These are phyloP conservation scores for Bruguiera sexangula DNA, from an alignment of 345 rosid species.

Conservation along the genomic window DNA sequence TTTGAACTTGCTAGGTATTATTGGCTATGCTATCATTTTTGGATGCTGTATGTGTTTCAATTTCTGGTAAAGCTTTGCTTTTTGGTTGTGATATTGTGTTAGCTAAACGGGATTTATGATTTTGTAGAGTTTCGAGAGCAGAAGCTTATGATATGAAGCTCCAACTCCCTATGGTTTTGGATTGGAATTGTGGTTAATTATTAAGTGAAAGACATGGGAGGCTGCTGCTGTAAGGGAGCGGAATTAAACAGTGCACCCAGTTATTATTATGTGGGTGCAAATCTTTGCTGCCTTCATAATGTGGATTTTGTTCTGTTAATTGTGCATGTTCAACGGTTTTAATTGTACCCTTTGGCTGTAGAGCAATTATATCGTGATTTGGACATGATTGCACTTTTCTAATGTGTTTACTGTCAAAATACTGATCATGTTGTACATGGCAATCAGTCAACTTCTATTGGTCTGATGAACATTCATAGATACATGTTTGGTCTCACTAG, in stretches of 20 bases:
- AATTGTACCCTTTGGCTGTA: neutral
- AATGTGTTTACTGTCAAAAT: no score
- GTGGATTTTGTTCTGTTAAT: neutral
- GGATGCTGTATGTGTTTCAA: no score
- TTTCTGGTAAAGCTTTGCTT: no score
- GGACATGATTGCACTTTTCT: no score
- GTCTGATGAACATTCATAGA: no score
- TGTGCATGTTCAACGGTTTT: neutral
- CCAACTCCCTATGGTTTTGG: constrained; percentile 9
- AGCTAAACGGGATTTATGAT: neutral
- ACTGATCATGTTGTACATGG: no score
- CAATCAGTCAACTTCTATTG: no score
- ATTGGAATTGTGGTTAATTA: constrained; percentile 26
- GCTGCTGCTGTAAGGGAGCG: constrained; percentile 77
- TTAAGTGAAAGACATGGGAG: constrained; percentile 60
- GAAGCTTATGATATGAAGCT: constrained; percentile 15
- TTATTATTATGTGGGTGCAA: constrained; percentile 58
- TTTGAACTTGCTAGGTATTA: neutral
- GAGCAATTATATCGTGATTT: no score
- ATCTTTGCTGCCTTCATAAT: constrained; percentile 18
- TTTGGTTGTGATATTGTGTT: neutral
- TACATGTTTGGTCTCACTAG: no score
- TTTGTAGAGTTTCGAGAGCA: neutral
- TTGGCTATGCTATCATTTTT: no score
- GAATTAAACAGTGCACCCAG: constrained; percentile 39